A percentile compares a stretch with the other conserved stretches of the same genome.
Evolutionary conservation across 305 asterid genomes (phyloP).

Genomic region (Euphrasia arctica): DNA sequence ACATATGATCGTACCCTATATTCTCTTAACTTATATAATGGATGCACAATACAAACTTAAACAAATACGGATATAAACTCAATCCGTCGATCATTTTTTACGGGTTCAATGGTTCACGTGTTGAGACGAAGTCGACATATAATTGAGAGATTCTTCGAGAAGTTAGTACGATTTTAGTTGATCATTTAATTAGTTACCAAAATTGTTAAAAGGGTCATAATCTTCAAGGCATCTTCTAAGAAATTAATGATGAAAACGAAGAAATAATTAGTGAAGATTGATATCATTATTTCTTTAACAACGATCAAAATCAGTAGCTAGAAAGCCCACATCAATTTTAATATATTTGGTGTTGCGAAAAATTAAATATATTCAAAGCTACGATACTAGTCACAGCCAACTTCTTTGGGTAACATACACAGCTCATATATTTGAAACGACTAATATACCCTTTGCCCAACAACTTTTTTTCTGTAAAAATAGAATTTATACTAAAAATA

Average conservation of each 20-base stretch:
- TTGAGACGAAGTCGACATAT: too few species aligned
- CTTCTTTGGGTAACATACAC: constrained; percentile 25
- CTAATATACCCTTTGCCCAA: constrained; percentile 7
- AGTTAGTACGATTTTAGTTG: too few species aligned
- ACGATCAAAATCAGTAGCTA: constrained; percentile 4
- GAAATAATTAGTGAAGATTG: background rate
- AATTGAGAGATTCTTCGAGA: too few species aligned
- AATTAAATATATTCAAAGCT: constrained; percentile 27
- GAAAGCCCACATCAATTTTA: background rate
- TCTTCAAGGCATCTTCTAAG: background rate
- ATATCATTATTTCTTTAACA: background rate
- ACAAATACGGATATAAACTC: too few species aligned
- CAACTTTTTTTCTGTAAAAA: constrained; percentile 14
- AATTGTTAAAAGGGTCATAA: background rate
- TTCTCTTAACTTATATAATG: too few species aligned
- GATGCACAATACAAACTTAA: too few species aligned
- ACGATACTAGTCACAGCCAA: constrained; percentile 32
- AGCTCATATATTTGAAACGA: background rate
- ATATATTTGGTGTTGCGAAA: background rate
- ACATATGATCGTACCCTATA: too few species aligned
- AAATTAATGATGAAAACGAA: background rate
- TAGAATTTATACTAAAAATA: background rate
- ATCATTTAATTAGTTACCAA: too few species aligned
- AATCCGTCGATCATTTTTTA: too few species aligned
- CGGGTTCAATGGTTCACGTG: too few species aligned